Evolutionary conservation across 129 eudicot species (phyloP).

Genomic region (Deinandra increscens): DNA sequence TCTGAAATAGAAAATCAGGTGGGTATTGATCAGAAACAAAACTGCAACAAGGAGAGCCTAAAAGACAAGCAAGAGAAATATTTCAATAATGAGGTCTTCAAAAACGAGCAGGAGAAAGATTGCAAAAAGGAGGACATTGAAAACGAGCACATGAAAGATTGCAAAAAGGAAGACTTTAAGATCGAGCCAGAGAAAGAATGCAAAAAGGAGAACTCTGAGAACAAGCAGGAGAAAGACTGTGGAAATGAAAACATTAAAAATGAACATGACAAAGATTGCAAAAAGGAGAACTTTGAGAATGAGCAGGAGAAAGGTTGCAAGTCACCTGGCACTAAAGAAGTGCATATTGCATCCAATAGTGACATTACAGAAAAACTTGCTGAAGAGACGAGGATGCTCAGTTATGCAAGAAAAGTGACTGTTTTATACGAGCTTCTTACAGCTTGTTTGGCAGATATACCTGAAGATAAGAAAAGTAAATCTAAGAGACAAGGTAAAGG

Average conservation of each 20-base stretch:
- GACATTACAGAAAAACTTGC: slow-evolving; percentile 44
- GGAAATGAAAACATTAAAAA: slow-evolving; percentile 19
- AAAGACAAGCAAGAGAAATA: slow-evolving; percentile 19
- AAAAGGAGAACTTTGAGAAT: slow-evolving; percentile 17
- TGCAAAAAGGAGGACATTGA: slow-evolving; percentile 13
- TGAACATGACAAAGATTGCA: slow-evolving; percentile 25
- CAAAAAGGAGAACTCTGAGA: slow-evolving; percentile 23
- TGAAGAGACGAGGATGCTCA: slow-evolving; percentile 63
- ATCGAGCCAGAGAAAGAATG: slow-evolving; percentile 27
- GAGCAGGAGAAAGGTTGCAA: slow-evolving; percentile 32
- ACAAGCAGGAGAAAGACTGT: slow-evolving; percentile 22
- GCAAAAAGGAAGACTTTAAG: slow-evolving; percentile 22
- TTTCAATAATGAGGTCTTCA: neutral
- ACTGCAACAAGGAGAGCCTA: slow-evolving; percentile 11
- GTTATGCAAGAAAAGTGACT: slow-evolving; percentile 59
- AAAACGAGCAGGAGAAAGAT: slow-evolving; percentile 31
- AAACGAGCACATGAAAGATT: slow-evolving; percentile 25
- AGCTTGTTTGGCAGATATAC: slow-evolving; percentile 72
- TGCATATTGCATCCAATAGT: slow-evolving; percentile 26
- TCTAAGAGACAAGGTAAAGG: slow-evolving; percentile 58
- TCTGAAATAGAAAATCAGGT: slow-evolving; percentile 38
- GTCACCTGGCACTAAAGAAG: slow-evolving; percentile 45
- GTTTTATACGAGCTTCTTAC: slow-evolving; percentile 91
- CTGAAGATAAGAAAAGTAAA: slow-evolving; percentile 50
- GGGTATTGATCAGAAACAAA: slow-evolving; percentile 27